phyloP scores from a whole-genome alignment of 805 yeast genomes.

The Candida germanica region DNA sequence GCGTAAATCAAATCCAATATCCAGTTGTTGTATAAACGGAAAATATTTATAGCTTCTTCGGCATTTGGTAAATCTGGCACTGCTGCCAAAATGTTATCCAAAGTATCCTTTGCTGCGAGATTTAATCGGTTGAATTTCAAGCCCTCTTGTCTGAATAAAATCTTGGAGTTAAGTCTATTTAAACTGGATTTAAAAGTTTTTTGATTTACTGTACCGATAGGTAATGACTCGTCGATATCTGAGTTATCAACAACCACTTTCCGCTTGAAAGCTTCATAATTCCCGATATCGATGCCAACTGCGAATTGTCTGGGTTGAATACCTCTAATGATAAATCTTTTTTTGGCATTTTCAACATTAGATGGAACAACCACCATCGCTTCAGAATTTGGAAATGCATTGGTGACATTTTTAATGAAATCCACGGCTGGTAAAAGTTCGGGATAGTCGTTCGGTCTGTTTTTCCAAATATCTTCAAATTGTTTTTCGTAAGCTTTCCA shows the following conservation, averaged over 20 bases:
- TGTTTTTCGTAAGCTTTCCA: conserved; percentile 95
- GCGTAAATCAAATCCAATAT: conserved; percentile 38
- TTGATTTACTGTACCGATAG: conserved; percentile 36
- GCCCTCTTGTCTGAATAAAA: conserved; percentile 13
- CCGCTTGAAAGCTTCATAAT: conserved; percentile 40
- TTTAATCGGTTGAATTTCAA: conserved; percentile 23
- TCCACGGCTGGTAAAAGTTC: conserved; percentile 87
- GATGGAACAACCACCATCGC: conserved; percentile 85
- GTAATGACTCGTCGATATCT: conserved; percentile 15
- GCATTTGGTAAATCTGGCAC: conserved; percentile 24
- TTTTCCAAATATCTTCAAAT: conserved; percentile 64
- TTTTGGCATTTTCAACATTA: conserved; percentile 44
- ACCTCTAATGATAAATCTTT: conserved; percentile 89
- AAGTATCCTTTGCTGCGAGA: conserved; percentile 29
- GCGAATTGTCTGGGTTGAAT: conserved; percentile 77
- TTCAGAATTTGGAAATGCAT: conserved; percentile 81
- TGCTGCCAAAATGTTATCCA: conserved; percentile 27
- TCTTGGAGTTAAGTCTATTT: conserved; percentile 1
- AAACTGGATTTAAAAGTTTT: conserved; percentile 30
- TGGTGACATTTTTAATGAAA: conserved; percentile 89
- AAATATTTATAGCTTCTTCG: conserved; percentile 20
- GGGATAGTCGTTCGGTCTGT: conserved; percentile 25
- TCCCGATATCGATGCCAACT: conserved; percentile 44
- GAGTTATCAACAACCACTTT: conserved; percentile 6
- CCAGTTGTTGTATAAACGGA: conserved; percentile 41